Conservation (phyloP, 164 flowering plant species). For the Stephania cephalantha region DNA sequence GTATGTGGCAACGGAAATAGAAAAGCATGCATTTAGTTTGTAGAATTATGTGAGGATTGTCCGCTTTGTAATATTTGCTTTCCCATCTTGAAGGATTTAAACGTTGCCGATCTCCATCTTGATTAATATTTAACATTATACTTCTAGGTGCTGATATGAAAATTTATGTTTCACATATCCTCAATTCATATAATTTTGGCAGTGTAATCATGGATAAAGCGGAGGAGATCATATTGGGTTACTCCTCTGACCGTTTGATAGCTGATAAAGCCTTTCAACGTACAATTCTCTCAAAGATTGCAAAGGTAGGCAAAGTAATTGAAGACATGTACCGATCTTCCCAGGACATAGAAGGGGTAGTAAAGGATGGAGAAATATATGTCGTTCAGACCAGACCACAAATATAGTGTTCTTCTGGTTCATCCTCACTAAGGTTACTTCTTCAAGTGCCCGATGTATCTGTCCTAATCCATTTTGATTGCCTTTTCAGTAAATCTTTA, state of each 20-base stretch:
- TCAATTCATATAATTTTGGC: not conserved
- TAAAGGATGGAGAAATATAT: conserved; percentile 26
- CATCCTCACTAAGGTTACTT: too few relatives aligned
- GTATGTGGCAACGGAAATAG: not conserved
- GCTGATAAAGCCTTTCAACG: conserved; percentile 22
- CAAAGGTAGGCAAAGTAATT: conserved; percentile 23
- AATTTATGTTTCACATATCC: not conserved
- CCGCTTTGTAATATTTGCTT: not conserved
- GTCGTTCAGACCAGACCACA: conserved; percentile 31
- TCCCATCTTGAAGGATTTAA: not conserved
- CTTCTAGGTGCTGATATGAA: not conserved
- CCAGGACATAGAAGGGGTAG: conserved; percentile 33
- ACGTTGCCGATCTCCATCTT: not conserved
- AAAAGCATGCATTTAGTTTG: not conserved
- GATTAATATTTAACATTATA: not conserved
- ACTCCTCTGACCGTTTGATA: conserved; percentile 22
- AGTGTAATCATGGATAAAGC: conserved; percentile 29
- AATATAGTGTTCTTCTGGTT: conserved; percentile 9
- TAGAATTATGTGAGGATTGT: not conserved
- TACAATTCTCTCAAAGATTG: conserved; percentile 20
- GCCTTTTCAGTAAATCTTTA: not conserved
- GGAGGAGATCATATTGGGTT: conserved; percentile 22
- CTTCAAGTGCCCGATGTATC: not conserved
- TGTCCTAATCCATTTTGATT: not conserved
- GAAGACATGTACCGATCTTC: conserved; percentile 22